These are phyloP conservation scores for Parasitella parasitica DNA, from an alignment of 371 early-diverging fungal genomes.

Conservation along the genomic window DNA sequence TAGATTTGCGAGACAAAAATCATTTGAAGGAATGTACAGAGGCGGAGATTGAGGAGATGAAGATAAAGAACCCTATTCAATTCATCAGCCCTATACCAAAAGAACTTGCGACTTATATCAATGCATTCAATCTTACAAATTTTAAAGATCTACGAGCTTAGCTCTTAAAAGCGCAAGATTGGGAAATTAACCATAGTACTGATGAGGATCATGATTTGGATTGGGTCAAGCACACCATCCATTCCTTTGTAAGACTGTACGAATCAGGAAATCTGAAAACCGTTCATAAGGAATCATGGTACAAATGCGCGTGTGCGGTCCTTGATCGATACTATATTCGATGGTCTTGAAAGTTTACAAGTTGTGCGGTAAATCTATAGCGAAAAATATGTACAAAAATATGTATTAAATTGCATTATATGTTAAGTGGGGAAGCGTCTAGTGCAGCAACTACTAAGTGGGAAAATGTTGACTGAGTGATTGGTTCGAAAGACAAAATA, in stretches of 20 bases:
- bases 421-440: slow-evolving; percentile 4
- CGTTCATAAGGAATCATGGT: slow-evolving; percentile 15
- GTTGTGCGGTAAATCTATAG: slow-evolving; percentile 7
- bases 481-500: slow-evolving; percentile 7
- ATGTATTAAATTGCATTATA: background rate
- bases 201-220: slow-evolving; percentile 13
- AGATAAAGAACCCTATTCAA: background rate
- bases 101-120: slow-evolving; percentile 6
- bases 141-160: slow-evolving; percentile 1
- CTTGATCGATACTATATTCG: slow-evolving; percentile 14
- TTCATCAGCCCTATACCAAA: background rate
- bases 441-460: slow-evolving; percentile 5
- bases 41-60: slow-evolving; percentile 6
- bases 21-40: slow-evolving; percentile 10
- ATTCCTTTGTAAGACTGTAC: slow-evolving; percentile 16
- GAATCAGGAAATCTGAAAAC: slow-evolving; percentile 9
- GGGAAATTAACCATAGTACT: slow-evolving; percentile 7
- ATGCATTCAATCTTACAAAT: background rate
- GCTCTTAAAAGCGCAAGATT: slow-evolving; percentile 7
- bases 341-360: slow-evolving; percentile 1
- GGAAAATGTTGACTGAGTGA: slow-evolving; percentile 13
- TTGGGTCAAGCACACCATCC: slow-evolving; percentile 10
- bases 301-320: slow-evolving; percentile 13
- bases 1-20: slow-evolving; percentile 13
- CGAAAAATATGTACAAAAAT: background rate